Conservation (phyloP, 2,329 filamentous ascomycete species). For the Colletotrichum cuscutae region DNA sequence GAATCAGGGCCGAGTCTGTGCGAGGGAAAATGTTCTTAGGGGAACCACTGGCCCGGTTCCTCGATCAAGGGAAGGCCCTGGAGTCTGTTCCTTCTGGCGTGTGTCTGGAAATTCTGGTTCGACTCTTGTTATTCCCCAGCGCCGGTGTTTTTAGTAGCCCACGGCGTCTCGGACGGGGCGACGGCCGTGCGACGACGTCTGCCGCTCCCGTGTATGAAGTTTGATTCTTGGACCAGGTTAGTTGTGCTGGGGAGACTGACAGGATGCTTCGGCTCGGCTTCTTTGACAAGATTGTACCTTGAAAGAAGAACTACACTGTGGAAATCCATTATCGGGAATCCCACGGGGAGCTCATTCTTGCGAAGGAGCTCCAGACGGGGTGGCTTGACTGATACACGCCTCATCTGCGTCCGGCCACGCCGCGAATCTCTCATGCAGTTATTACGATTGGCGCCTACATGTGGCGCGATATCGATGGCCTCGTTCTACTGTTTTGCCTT, state of each 20-base stretch:
- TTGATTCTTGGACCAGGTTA: background rate
- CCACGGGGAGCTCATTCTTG: background rate
- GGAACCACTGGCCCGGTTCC: constrained; percentile 6
- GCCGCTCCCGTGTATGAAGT: background rate
- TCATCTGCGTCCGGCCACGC: constrained; percentile 4
- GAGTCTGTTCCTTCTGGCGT: background rate
- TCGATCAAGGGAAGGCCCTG: background rate
- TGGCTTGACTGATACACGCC: constrained; percentile 21
- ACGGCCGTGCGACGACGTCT: constrained; percentile 15
- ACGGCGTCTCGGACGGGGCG: background rate
- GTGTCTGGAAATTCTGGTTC: background rate
- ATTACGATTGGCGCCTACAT: background rate
- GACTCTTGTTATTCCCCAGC: background rate
- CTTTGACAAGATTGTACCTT: background rate
- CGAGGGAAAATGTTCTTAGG: background rate
- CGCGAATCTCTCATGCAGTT: background rate
- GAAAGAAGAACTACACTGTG: background rate
- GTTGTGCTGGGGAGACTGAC: background rate
- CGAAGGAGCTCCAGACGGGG: background rate
- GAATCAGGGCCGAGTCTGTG: constrained; percentile 20
- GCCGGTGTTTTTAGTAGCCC: constrained; percentile 1
- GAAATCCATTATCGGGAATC: background rate
- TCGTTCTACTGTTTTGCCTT: background rate
- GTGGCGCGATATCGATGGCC: background rate
- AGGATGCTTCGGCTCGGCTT: background rate